Percentiles rank a stretch among this genome's conserved stretches.
Evolutionary conservation across 371 early-diverging fungal species (phyloP).

Genomic region (Actinomortierella ambigua): DNA sequence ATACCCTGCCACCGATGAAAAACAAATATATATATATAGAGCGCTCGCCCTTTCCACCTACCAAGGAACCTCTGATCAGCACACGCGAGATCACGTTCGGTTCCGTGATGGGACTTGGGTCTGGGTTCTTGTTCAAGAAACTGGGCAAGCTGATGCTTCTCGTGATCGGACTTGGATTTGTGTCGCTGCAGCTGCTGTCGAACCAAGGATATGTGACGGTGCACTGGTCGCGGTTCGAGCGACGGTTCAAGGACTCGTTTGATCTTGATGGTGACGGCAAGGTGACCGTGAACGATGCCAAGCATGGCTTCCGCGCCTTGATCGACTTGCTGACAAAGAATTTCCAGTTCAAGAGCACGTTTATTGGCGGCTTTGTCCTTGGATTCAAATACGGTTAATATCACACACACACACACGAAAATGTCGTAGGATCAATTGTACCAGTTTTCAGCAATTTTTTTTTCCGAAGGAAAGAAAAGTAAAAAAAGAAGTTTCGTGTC

Average conservation of each 20-base stretch:
- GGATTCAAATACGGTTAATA: conserved; percentile 62
- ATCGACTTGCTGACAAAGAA: conserved; percentile 59
- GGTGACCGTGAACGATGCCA: conserved; percentile 52
- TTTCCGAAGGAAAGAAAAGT: too few species aligned
- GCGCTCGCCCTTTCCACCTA: too few species aligned
- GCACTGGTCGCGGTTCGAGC: conserved; percentile 60
- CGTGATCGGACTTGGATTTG: conserved; percentile 32
- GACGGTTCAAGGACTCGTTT: conserved; percentile 45
- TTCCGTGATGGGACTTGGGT: conserved; percentile 35
- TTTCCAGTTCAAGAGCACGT: conserved; percentile 65
- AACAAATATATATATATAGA: too few species aligned
- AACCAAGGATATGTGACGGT: conserved; percentile 59
- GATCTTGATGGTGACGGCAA: conserved; percentile 58
- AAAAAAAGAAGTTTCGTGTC: too few species aligned
- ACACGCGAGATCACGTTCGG: conserved; percentile 35
- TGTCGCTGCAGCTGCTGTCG: conserved; percentile 50
- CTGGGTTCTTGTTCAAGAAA: conserved; percentile 42
- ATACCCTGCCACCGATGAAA: too few species aligned
- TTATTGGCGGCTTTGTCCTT: conserved; percentile 54
- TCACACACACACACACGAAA: too few species aligned
- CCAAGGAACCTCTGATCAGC: conserved; percentile 22
- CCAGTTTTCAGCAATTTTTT: too few species aligned
- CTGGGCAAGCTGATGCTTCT: conserved; percentile 39
- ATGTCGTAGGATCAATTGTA: too few species aligned
- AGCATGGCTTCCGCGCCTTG: conserved; percentile 49